Percentiles rank a stretch among this genome's conserved stretches.
Conservation (phyloP, 2,329 filamentous ascomycete genomes). For the Tolypocladium guangdongense region DNA sequence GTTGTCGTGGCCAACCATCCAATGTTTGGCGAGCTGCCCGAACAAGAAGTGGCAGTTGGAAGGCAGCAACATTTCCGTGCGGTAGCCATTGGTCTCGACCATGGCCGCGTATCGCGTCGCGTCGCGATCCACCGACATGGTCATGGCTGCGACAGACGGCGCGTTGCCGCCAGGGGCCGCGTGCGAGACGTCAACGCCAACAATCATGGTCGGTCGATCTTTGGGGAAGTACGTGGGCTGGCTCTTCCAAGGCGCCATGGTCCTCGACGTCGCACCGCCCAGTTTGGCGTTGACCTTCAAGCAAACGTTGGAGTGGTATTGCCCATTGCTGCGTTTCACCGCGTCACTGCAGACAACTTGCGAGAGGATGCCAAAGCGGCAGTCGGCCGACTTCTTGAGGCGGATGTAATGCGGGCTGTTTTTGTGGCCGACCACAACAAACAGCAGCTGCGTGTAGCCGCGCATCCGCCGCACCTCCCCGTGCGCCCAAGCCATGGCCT, state of each 20-base stretch:
- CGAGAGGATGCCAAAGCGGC: conserved; percentile 69
- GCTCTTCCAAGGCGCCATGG: conserved; percentile 21
- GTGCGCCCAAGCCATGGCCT: conserved; percentile 34
- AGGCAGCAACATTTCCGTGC: conserved; percentile 66
- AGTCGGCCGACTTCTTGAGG: conserved; percentile 84
- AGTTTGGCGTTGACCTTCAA: conserved; percentile 98
- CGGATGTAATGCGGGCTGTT: conserved; percentile 66
- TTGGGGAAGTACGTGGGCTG: conserved; percentile 23
- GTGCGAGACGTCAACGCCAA: conserved; percentile 89
- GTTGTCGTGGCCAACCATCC: conserved; percentile 43
- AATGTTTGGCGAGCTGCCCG: conserved; percentile 49
- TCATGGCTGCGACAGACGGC: conserved; percentile 79
- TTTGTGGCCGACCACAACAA: conserved; percentile 66
- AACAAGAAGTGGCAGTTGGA: conserved; percentile 58
- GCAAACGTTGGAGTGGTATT: conserved; percentile 87
- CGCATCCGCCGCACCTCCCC: conserved; percentile 43
- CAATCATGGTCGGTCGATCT: conserved; percentile 59
- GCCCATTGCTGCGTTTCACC: conserved; percentile 56
- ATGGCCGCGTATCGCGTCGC: conserved; percentile 68
- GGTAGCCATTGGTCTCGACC: conserved; percentile 72
- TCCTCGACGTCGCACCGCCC: conserved; percentile 62
- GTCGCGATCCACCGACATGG: conserved; percentile 63
- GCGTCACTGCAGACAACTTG: conserved; percentile 70
- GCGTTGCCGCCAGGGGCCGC: conserved; percentile 53
- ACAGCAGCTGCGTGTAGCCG: conserved; percentile 59